Evolutionary conservation across 1,284 basidiomycete species (phyloP).

Genomic region (Fomitopsis betulina): DNA sequence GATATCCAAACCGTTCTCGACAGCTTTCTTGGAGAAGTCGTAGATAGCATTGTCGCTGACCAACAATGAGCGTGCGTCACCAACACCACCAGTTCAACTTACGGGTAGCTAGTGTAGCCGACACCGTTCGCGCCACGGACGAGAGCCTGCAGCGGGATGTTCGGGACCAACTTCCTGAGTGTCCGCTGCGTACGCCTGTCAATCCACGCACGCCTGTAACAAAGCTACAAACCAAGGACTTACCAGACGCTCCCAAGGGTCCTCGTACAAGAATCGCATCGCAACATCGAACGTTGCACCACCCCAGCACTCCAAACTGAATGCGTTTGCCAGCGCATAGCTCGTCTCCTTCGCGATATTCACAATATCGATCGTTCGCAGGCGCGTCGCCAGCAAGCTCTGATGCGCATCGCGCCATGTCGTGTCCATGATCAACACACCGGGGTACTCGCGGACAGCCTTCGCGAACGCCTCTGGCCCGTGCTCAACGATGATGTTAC

Average conservation of each 20-base stretch:
- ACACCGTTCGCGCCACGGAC: conserved; percentile 99
- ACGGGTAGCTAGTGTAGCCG: conserved; percentile 99
- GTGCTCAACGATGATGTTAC: conserved; percentile 97
- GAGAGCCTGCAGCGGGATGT: conserved; percentile 97
- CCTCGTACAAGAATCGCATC: conserved; percentile 99
- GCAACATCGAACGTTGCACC: conserved; percentile 99
- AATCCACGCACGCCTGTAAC: neutral
- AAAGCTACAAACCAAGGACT: conserved; percentile 21
- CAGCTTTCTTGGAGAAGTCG: conserved; percentile 97
- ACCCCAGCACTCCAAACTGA: conserved; percentile 98
- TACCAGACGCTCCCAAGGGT: conserved; percentile 97
- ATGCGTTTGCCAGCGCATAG: conserved; percentile 93
- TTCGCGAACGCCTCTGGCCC: conserved; percentile 99
- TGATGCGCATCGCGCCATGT: conserved; percentile 99
- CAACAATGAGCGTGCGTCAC: neutral
- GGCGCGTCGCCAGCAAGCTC: conserved; percentile 92
- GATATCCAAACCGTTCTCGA: conserved; percentile 98
- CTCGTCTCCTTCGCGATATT: conserved; percentile 99
- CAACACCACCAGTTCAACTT: conserved; percentile 26
- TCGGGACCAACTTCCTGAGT: conserved; percentile 94
- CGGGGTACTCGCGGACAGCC: conserved; percentile 95
- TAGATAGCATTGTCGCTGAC: conserved; percentile 96
- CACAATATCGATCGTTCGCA: conserved; percentile 96
- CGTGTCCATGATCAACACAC: conserved; percentile 95
- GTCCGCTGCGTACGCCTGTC: conserved; percentile 54